Evolutionary conservation across 306 rosid genomes (phyloP).

Genomic region (Lathyrus tuberosus): DNA sequence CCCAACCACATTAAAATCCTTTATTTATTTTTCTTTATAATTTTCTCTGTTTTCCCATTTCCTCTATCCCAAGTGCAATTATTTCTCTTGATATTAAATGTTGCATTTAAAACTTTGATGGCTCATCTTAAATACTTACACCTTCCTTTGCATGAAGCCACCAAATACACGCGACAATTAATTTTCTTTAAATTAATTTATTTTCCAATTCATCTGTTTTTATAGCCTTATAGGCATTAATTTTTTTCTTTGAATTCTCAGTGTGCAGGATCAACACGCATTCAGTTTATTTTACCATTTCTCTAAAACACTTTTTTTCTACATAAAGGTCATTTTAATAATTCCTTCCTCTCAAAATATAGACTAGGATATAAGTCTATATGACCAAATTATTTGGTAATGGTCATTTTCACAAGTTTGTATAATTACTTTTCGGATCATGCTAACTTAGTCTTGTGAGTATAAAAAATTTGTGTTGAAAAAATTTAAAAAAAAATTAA

Average conservation of each 20-base stretch:
- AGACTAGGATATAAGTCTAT: too few species aligned
- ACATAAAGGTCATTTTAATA: not conserved
- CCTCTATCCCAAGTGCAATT: slow-evolving; percentile 36
- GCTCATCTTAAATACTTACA: slow-evolving; percentile 51
- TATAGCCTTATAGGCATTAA: not conserved
- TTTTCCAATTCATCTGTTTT: not conserved
- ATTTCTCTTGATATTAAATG: slow-evolving; percentile 46
- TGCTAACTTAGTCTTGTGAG: too few species aligned
- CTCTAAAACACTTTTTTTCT: not conserved
- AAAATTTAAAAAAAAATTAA: too few species aligned
- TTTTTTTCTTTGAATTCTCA: not conserved
- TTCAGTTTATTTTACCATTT: not conserved
- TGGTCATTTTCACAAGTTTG: too few species aligned
- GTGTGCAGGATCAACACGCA: not conserved
- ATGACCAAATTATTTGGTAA: too few species aligned
- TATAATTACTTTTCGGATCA: too few species aligned
- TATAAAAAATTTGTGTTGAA: too few species aligned
- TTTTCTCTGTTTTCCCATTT: slow-evolving; percentile 25
- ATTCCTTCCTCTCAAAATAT: too few species aligned
- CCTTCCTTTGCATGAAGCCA: slow-evolving; percentile 42
- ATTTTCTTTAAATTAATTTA: not conserved
- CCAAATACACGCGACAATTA: slow-evolving; percentile 25
- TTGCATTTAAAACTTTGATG: slow-evolving; percentile 45
- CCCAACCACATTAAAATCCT: slow-evolving; percentile 43
- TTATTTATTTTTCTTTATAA: slow-evolving; percentile 5